phyloP scores from a whole-genome alignment of 1,139 yeast genomes.

The Debaryomycetaceae sp. region DNA sequence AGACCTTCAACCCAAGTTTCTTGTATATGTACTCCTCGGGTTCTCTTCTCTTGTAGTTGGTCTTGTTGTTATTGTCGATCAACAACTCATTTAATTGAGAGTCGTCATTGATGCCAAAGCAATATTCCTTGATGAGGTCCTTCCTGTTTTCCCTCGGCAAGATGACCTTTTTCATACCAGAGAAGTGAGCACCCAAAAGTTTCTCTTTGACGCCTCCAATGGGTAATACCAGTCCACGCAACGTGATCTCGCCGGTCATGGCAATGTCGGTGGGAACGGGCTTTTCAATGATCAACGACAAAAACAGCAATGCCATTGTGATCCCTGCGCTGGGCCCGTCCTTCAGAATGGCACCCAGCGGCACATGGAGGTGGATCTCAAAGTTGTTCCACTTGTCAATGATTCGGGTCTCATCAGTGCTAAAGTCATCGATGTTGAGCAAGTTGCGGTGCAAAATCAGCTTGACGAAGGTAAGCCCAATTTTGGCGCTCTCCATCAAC shows the following conservation, averaged over 20 bases:
- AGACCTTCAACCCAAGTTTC: slow-evolving; percentile 53
- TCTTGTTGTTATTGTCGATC: slow-evolving; percentile 28
- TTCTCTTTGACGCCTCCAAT: slow-evolving; percentile 90
- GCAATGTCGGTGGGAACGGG: slow-evolving; percentile 71
- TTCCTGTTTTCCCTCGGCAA: slow-evolving; percentile 68
- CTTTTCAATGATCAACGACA: slow-evolving; percentile 64
- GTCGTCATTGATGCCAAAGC: slow-evolving; percentile 31
- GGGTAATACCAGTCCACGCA: slow-evolving; percentile 80
- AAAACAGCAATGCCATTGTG: slow-evolving; percentile 77
- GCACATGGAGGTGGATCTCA: slow-evolving; percentile 82
- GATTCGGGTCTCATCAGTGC: slow-evolving; percentile 6
- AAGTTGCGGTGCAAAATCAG: slow-evolving; percentile 44
- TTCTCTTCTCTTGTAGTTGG: slow-evolving; percentile 23
- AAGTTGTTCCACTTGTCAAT: slow-evolving; percentile 44
- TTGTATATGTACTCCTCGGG: slow-evolving; percentile 46
- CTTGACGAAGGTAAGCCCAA: slow-evolving; percentile 72
- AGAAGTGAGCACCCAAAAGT: slow-evolving; percentile 76
- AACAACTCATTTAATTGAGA: slow-evolving; percentile 31
- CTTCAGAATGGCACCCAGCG: slow-evolving; percentile 82
- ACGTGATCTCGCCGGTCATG: slow-evolving; percentile 91
- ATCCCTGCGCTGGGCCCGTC: slow-evolving; percentile 96
- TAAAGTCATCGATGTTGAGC: slow-evolving; percentile 20
- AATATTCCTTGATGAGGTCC: slow-evolving; percentile 62
- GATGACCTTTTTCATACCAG: slow-evolving; percentile 55
- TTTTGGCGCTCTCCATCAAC: slow-evolving; percentile 75